These are phyloP conservation scores for Xenosphaeropsis pyriputrescens DNA, from an alignment of 2,329 filamentous ascomycete genomes.

Conservation along the genomic window DNA sequence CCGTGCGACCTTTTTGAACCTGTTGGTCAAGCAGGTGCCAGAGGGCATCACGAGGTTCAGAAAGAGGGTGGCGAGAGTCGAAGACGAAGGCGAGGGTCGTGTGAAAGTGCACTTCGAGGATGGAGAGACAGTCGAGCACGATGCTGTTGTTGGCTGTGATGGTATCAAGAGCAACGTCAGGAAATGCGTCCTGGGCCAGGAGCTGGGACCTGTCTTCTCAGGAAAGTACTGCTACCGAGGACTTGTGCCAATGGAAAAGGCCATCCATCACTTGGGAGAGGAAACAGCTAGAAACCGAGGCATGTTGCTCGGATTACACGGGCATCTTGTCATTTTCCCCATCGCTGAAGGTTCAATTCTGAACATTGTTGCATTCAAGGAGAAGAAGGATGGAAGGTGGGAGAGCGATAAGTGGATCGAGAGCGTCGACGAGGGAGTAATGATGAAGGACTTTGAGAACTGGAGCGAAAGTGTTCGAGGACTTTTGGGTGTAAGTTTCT, in stretches of 20 bases:
- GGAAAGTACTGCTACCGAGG: conserved; percentile 44
- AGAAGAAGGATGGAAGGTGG: not conserved
- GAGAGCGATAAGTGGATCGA: conserved; percentile 5
- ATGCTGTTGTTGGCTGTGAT: conserved; percentile 35
- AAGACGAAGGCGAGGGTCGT: conserved; percentile 6
- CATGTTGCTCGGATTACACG: conserved; percentile 39
- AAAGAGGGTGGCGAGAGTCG: conserved; percentile 19
- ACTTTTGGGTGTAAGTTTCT: conserved; percentile 11
- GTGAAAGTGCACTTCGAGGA: conserved; percentile 1
- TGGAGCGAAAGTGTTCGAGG: conserved; percentile 17
- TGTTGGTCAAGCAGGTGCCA: conserved; percentile 19
- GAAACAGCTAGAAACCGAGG: conserved; percentile 27
- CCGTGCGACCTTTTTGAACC: not conserved
- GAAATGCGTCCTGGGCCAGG: conserved; percentile 32
- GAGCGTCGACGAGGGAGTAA: conserved; percentile 17
- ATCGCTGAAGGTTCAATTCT: conserved; percentile 35
- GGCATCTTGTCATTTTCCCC: conserved; percentile 43
- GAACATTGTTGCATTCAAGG: conserved; percentile 33
- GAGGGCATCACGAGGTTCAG: conserved; percentile 18
- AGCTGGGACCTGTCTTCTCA: conserved; percentile 30
- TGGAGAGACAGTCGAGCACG: conserved; percentile 2
- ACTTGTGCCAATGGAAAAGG: conserved; percentile 40
- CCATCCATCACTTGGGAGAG: conserved; percentile 28
- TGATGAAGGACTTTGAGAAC: conserved; percentile 15
- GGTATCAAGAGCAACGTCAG: conserved; percentile 41